A percentile compares a stretch with the other conserved stretches of the same genome.
Conservation (phyloP, 1,284 basidiomycete species). For the Sporisorium exsertum region DNA sequence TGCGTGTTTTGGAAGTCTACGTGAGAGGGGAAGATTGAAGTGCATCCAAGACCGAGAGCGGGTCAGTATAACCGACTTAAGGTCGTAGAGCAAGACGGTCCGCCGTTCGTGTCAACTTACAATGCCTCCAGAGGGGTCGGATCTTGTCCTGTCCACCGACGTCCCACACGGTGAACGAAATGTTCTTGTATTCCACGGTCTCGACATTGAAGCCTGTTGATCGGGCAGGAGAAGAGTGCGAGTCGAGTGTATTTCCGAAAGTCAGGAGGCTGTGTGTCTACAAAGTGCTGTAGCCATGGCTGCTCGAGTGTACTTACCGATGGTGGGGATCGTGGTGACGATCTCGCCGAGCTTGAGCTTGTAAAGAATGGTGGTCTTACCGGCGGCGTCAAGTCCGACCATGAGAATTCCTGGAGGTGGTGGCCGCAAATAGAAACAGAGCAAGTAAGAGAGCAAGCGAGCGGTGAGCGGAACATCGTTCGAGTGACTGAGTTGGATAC, state of each 20-base stretch:
- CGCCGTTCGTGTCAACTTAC: constrained; percentile 73
- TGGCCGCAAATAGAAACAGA: background rate
- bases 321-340: constrained; percentile 99
- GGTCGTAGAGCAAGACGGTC: background rate
- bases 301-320: constrained; percentile 70
- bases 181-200: constrained; percentile 99
- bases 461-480: constrained; percentile 1
- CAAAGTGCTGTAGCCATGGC: background rate
- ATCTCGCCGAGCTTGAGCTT: constrained; percentile 99
- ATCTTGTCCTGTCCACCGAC: constrained; percentile 81
- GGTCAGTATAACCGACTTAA: background rate
- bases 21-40: background rate
- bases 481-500: background rate
- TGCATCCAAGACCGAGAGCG: background rate
- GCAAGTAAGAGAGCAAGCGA: background rate
- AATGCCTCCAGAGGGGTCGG: constrained; percentile 98
- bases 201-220: constrained; percentile 80
- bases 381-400: constrained; percentile 96
- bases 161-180: constrained; percentile 99
- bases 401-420: constrained; percentile 71
- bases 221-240: background rate
- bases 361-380: constrained; percentile 86
- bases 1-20: constrained; percentile 99
- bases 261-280: background rate
- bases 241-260: background rate